Evolutionary conservation across 1,284 basidiomycete genomes (phyloP), one percentile per base, ranked within the genome.

Genomic region (Athelia sp.): DNA sequence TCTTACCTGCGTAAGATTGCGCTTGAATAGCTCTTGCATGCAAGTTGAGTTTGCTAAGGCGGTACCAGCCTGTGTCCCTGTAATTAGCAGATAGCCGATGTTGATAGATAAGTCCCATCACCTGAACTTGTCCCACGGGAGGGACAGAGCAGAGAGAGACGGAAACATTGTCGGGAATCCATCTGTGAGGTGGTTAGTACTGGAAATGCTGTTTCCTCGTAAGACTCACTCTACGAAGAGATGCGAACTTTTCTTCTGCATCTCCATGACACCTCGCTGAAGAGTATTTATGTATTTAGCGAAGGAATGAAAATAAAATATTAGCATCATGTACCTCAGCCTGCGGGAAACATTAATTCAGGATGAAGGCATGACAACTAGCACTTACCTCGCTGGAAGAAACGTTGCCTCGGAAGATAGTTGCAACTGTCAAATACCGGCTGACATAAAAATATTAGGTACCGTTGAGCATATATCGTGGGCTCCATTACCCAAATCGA

Each of bases 11-110:
- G 74, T 67, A 51, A 89, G 75, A 45, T 78, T 90, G 29, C 94
- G 81, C 66, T 85, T 87, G 78, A 97, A 97, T 6, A 97, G 64
- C 65, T 96, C 93, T 68, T 95, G 90, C 52, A 95, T 87, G 49
- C 90, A 79, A 1, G 90, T 93, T 15, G 89, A 90, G 67, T 96
- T 96, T 34, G 86, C 78, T 24, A 96, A 76, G 47, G 87, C 87
- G 11, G 89, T 86, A 4, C 79, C 93, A 4, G 90, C 73, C 80
- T 87, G 57, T 29, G 19, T 22, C n/a, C n/a, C 15, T 40, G n/a
- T 21, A 4, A 17, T 40, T n/a, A 40, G 36, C 36, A 17, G 9
- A 6, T 40, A 4, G n/a, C 36, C 15, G 8, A 21, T 6, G 6
- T 40, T n/a, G 26, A 13, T 43, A 46, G 19, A 34, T 15, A 18